phyloP scores from a whole-genome alignment of 2,329 filamentous ascomycete genomes.

The Kalaharituber pfeilii region DNA sequence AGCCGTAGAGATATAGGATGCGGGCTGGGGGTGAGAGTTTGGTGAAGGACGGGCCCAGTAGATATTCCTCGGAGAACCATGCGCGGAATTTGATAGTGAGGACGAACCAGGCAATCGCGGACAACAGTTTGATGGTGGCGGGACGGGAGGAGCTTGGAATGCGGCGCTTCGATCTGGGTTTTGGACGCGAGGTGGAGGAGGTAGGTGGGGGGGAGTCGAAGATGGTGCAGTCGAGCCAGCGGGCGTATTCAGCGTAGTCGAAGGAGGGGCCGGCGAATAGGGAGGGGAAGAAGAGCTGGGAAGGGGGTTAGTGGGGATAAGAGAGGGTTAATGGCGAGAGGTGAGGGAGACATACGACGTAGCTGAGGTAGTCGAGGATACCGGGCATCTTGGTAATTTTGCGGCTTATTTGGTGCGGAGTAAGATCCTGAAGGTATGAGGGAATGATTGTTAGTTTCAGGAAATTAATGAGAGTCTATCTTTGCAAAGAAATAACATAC shows the following conservation, averaged over 20 bases:
- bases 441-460: slow-evolving; percentile 2
- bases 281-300: slow-evolving; percentile 68
- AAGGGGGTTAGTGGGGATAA: too few relatives aligned
- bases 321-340: neutral
- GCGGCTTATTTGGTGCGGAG: slow-evolving; percentile 68
- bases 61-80: slow-evolving; percentile 45
- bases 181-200: slow-evolving; percentile 59
- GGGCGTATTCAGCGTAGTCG: slow-evolving; percentile 80
- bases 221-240: slow-evolving; percentile 87
- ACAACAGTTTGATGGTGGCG: slow-evolving; percentile 55
- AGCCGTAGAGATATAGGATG: slow-evolving; percentile 64
- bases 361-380: slow-evolving; percentile 68
- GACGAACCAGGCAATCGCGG: slow-evolving; percentile 63
- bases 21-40: slow-evolving; percentile 52
- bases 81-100: slow-evolving; percentile 55
- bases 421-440: too few relatives aligned
- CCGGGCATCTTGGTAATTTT: slow-evolving; percentile 57
- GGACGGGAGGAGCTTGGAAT: slow-evolving; percentile 83
- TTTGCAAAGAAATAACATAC: slow-evolving; percentile 9
- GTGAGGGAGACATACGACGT: slow-evolving; percentile 38
- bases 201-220: slow-evolving; percentile 76
- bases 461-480: neutral
- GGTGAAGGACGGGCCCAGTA: slow-evolving; percentile 50
- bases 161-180: slow-evolving; percentile 73
- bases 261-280: slow-evolving; percentile 82